A percentile compares a stretch with the other conserved stretches of the same genome.
These are phyloP conservation scores for Rhizopogon rudus DNA, from an alignment of 768 basidiomycete genomes.

Conservation along the genomic window DNA sequence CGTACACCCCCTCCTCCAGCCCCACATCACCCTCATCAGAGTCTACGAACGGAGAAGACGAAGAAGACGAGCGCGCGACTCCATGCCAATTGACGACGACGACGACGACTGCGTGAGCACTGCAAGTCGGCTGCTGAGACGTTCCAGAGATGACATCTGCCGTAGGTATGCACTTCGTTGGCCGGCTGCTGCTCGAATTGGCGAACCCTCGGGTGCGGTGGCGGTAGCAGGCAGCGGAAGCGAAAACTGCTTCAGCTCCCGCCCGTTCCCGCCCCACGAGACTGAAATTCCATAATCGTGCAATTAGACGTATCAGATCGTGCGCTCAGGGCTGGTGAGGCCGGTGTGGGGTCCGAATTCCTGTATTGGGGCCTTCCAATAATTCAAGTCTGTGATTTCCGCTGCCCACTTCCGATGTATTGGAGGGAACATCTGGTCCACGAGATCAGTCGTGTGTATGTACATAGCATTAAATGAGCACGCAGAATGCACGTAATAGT, in stretches of 20 bases:
- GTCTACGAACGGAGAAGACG: slow-evolving; percentile 43
- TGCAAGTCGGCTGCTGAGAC: slow-evolving; percentile 54
- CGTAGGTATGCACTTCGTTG: slow-evolving; percentile 44
- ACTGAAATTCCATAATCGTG: too few species aligned
- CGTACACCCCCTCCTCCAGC: slow-evolving; percentile 34
- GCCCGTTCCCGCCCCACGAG: too few species aligned
- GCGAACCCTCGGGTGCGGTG: slow-evolving; percentile 11
- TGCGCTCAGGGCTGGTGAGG: slow-evolving; percentile 79
- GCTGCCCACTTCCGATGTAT: slow-evolving; percentile 85
- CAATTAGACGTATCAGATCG: too few species aligned
- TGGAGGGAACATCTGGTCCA: slow-evolving; percentile 99
- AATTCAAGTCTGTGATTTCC: slow-evolving; percentile 96
- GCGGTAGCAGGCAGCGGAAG: slow-evolving; percentile 20
- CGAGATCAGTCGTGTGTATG: slow-evolving; percentile 99
- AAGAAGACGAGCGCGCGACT: slow-evolving; percentile 42
- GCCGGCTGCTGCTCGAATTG: slow-evolving; percentile 14
- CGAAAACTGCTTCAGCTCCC: too few species aligned
- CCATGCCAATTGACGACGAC: slow-evolving; percentile 42
- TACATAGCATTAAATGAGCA: slow-evolving; percentile 47
- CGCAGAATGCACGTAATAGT: not conserved
- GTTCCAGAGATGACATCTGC: slow-evolving; percentile 76
- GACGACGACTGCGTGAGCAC: slow-evolving; percentile 41
- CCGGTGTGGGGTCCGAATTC: slow-evolving; percentile 80
- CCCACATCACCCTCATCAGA: slow-evolving; percentile 46
- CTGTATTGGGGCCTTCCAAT: slow-evolving; percentile 80